Evolutionary conservation across 2,329 filamentous ascomycete genomes (phyloP).

Genomic region (Aspergillus hortae): DNA sequence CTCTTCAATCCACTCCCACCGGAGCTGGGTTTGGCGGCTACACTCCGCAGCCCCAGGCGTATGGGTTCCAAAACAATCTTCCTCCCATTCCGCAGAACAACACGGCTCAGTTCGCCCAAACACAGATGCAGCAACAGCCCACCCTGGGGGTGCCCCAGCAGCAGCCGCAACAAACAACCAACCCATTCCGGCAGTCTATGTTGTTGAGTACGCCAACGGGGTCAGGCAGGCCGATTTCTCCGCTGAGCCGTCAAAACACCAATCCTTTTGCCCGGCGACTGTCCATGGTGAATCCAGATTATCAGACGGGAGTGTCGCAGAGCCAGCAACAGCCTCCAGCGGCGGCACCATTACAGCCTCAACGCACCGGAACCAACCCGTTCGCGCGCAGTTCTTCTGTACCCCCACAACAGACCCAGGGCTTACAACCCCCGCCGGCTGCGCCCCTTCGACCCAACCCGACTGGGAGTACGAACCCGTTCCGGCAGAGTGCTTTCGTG

Average conservation of each 20-base stretch:
- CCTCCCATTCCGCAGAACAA: constrained; percentile 50
- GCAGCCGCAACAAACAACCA: constrained; percentile 60
- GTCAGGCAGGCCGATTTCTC: constrained; percentile 43
- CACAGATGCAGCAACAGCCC: constrained; percentile 35
- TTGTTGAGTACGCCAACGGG: constrained; percentile 54
- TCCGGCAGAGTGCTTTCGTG: constrained; percentile 85
- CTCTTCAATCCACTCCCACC: constrained; percentile 60
- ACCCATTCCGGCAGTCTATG: constrained; percentile 93
- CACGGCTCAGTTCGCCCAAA: constrained; percentile 44
- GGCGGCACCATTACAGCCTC: constrained; percentile 40
- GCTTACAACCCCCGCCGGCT: constrained; percentile 33
- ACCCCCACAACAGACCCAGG: constrained; percentile 30
- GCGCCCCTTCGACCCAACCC: constrained; percentile 66
- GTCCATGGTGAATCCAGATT: constrained; percentile 32
- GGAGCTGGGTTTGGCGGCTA: constrained; percentile 84
- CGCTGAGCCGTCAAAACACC: constrained; percentile 63
- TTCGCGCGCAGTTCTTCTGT: constrained; percentile 58
- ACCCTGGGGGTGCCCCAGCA: constrained; percentile 18
- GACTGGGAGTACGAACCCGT: constrained; percentile 90
- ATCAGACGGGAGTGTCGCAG: constrained; percentile 21
- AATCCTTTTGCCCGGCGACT: constrained; percentile 78
- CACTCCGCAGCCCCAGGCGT: constrained; percentile 64
- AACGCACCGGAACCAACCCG: constrained; percentile 68
- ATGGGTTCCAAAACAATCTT: constrained; percentile 39
- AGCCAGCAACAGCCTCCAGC: constrained; percentile 26